A percentile compares a stretch with the other conserved stretches of the same genome.
These are phyloP conservation scores for Chlamydomonas urium DNA, from an alignment of 139 green algal genomes.

Conservation along the genomic window DNA sequence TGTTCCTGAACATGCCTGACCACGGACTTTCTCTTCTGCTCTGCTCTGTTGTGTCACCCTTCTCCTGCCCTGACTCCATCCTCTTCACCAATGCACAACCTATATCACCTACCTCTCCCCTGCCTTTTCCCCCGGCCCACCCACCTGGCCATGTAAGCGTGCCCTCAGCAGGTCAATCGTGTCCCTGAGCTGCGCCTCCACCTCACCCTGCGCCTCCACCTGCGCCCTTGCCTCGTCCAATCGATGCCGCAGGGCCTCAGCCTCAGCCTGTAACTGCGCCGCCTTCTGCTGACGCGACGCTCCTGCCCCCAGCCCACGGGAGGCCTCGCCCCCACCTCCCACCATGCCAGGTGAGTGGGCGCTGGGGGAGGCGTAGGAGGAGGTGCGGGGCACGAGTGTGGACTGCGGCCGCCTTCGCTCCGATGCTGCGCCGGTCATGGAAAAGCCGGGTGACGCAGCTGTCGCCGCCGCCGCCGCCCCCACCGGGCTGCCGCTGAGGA, in stretches of 20 bases:
- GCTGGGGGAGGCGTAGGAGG: not conserved
- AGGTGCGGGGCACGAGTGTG: not conserved
- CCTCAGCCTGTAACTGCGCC: conserved; percentile 7
- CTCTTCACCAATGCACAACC: no score
- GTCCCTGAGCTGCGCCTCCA: conserved; percentile 35
- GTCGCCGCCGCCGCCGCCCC: no score
- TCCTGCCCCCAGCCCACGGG: no score
- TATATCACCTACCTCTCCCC: no score
- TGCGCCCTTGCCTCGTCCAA: conserved; percentile 22
- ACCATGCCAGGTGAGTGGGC: not conserved
- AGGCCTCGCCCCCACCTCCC: not conserved
- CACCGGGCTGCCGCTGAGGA: conserved; percentile 3
- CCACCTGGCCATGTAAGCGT: conserved; percentile 8
- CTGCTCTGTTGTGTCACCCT: no score
- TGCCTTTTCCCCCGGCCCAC: not conserved
- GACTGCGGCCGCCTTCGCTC: not conserved
- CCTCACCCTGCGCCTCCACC: conserved; percentile 22
- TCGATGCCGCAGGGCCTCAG: conserved; percentile 8
- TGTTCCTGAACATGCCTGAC: no score
- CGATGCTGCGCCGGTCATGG: conserved; percentile 1
- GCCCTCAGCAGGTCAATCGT: conserved; percentile 40
- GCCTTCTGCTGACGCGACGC: no score
- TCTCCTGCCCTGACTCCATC: no score
- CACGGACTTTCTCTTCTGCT: no score
- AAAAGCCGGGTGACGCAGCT: not conserved